Percentiles rank a stretch among this genome's conserved stretches.
Conservation (phyloP, 768 basidiomycete genomes). For the Lentinula raphanica region DNA sequence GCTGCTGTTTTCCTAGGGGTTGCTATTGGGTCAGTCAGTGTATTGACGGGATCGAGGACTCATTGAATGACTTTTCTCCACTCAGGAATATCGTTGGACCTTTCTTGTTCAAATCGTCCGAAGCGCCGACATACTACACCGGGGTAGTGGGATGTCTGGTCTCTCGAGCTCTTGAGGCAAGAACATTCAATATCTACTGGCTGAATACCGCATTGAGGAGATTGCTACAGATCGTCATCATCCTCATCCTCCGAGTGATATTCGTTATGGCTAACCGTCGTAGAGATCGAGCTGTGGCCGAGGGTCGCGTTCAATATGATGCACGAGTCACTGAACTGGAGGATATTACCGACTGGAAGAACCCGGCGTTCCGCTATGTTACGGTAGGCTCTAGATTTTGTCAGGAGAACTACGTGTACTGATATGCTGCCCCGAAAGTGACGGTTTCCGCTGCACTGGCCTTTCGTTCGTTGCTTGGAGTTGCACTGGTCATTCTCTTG, state of each 20-base stretch:
- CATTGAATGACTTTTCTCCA: neutral
- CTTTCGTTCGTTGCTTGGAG: too few relatives aligned
- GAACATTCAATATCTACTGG: neutral
- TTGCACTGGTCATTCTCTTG: too few relatives aligned
- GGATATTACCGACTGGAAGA: slow-evolving; percentile 22
- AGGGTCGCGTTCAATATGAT: slow-evolving; percentile 17
- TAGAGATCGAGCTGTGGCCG: slow-evolving; percentile 16
- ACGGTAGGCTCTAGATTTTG: neutral
- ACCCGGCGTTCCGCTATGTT: slow-evolving; percentile 20
- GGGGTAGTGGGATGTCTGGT: slow-evolving; percentile 21
- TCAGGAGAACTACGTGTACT: neutral
- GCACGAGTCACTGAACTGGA: slow-evolving; percentile 12
- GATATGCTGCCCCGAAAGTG: neutral
- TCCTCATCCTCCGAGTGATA: slow-evolving; percentile 19
- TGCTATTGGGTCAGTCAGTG: slow-evolving; percentile 15
- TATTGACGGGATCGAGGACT: neutral
- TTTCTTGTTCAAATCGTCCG: slow-evolving; percentile 19
- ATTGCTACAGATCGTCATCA: slow-evolving; percentile 15
- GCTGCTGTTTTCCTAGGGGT: slow-evolving; percentile 18
- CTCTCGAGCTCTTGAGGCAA: slow-evolving; percentile 16
- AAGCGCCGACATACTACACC: slow-evolving; percentile 18
- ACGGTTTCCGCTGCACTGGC: neutral
- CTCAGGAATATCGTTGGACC: slow-evolving; percentile 20
- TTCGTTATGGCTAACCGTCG: slow-evolving; percentile 14
- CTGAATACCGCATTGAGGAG: neutral